Base-by-base conservation (phyloP, 345 rosid genomes). In the Lepidium aucheri region DNA sequence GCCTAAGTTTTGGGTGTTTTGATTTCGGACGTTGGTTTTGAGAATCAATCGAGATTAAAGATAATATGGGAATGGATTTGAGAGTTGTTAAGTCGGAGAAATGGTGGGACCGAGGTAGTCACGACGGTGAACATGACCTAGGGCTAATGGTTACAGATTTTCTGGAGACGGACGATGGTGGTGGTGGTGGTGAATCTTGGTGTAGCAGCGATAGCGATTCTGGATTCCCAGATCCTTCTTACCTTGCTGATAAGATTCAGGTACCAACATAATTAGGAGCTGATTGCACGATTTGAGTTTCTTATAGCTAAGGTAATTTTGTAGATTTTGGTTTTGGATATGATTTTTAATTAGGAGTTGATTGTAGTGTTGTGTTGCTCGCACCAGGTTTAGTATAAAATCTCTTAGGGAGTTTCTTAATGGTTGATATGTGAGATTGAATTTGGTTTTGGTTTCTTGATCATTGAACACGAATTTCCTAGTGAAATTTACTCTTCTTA, bases 141-240 rank as follows among this genome's bases (percentile, higher is more conserved):
- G 98, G 90, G 8, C 76, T 86, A 8, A 82, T 93, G 93, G 97
- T 93, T 32, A 81, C 86, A 50, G 91, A 93, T 78, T 89, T 93
- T 65, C 47, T 88, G 52, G 98, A 93, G 71, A 87, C 82, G 30
- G 88, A 86, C 6, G 45, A 33, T 0, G 82, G 82, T 45, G 81
- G 86, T 49, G 70, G 65, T 67, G 85, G 87, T 1, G 87, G 83
- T 63, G 86, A 83, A 24, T 20, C 22, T 20, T 20, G 82, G 84
- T 85, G 85, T 12, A 93, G 96, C 75, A 93, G 91, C 83, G 96
- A 93, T 43, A 82, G 90, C 77, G 97, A 90, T 13, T 82, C 97
- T 32, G 86, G 97, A 15, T 69, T 78, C 67, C 67, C 90, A 16
- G 97, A 93, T 81, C 91, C 87, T 46, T 80, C 69, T 40, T 79